Evolutionary conservation across 495 filamentous ascomycete species (phyloP).

Genomic region (Cairneyella variabilis): DNA sequence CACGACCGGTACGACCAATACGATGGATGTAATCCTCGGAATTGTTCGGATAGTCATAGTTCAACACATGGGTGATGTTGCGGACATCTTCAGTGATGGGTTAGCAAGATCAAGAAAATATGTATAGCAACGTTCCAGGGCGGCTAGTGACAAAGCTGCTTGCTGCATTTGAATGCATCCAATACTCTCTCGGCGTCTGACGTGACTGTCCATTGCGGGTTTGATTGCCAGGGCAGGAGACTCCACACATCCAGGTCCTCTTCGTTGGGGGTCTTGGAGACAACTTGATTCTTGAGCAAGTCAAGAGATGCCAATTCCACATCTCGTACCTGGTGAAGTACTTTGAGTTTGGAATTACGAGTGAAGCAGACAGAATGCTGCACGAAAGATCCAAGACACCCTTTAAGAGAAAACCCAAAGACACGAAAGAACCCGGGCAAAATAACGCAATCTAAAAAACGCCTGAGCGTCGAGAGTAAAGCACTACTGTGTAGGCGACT

Average conservation of each 20-base stretch:
- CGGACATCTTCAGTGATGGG: slow-evolving; percentile 89
- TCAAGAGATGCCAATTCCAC: slow-evolving; percentile 72
- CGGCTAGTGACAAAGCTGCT: slow-evolving; percentile 32
- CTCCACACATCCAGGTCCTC: slow-evolving; percentile 70
- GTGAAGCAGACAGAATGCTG: slow-evolving; percentile 66
- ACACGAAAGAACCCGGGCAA: slow-evolving; percentile 80
- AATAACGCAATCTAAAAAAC: slow-evolving; percentile 73
- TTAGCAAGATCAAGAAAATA: slow-evolving; percentile 67
- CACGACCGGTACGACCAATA: slow-evolving; percentile 96
- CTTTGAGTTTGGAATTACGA: slow-evolving; percentile 69
- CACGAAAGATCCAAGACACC: slow-evolving; percentile 83
- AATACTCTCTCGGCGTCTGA: slow-evolving; percentile 31
- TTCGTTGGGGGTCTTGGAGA: slow-evolving; percentile 51
- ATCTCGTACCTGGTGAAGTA: slow-evolving; percentile 65
- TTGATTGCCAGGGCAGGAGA: slow-evolving; percentile 43
- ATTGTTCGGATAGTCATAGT: slow-evolving; percentile 99
- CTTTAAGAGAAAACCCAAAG: slow-evolving; percentile 70
- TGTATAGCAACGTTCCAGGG: slow-evolving; percentile 55
- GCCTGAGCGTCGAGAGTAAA: slow-evolving; percentile 83
- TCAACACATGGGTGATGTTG: slow-evolving; percentile 99
- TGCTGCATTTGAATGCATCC: slow-evolving; percentile 30
- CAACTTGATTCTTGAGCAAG: slow-evolving; percentile 60
- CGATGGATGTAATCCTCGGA: slow-evolving; percentile 99
- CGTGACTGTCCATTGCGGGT: slow-evolving; percentile 27
- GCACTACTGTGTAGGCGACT: slow-evolving; percentile 75